Evolutionary conservation across 129 eudicot species (phyloP), one percentile per base, ranked within the genome.

Genomic region (Deinandra increscens): DNA sequence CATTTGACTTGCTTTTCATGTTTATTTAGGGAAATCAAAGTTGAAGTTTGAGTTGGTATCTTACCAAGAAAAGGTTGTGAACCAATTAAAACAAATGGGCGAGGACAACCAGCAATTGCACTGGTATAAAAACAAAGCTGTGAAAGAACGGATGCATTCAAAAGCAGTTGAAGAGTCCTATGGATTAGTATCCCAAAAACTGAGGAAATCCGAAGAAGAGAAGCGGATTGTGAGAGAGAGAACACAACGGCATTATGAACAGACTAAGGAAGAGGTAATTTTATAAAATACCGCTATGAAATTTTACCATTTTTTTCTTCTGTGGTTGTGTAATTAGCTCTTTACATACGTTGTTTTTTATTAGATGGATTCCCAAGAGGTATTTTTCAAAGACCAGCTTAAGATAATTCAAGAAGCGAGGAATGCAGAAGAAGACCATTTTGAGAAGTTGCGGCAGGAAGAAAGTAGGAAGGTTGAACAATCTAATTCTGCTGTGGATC

Each of bases 311-410:
- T 41, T 39, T 41, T 39, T 58, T 19, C 31, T 26, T 26, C 15
- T 14, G 4, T 5, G 18, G 23, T n/a, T 64, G 54, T 34, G 14
- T 53, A n/a, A 51, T 64, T 22, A 36, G 17, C 2, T 33, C 20
- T 63, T 76, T 43, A 9, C 38, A 4, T 33, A 7, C 23, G 9
- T 15, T 34, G 49, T 58, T 59, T 60, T 60, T 33, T 18, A 22
- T 68, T 72, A 88, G 98, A 86, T 91, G 99, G 93, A 93, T 43
- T 75, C 0, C 15, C 99, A 87, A 63, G 99, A 93, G 11, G 72
- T 85, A 17, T 93, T 89, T 49, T 89, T 82, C 78, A 85, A 76
- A 58, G 93, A 93, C 2, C 88, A 85, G 82, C 71, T 89, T 68
- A 69, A 74, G 48, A 33, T 70, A 14, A 78, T 86, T 0, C 81